Percentiles rank a stretch among this genome's conserved stretches.
phyloP scores from a whole-genome alignment of 2,329 filamentous ascomycete species.

The Nigrospora osmanthi region DNA sequence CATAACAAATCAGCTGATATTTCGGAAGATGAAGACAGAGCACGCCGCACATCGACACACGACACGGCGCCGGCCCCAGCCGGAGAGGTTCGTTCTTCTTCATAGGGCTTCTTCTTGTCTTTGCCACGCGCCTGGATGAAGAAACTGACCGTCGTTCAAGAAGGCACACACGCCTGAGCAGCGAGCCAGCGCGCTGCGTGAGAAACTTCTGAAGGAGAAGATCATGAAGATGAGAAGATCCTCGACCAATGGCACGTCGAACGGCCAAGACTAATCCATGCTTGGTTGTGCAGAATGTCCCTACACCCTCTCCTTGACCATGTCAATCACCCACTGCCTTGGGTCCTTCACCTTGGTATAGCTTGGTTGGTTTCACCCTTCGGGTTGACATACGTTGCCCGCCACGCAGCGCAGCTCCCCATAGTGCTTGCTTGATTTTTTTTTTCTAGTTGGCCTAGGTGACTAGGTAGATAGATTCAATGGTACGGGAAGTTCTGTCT shows the following conservation, averaged over 20 bases:
- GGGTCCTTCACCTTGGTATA: too few species aligned
- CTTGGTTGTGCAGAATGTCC: constrained; percentile 24
- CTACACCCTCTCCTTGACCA: too few species aligned
- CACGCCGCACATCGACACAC: constrained; percentile 25
- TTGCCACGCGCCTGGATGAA: constrained; percentile 11
- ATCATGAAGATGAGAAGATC: constrained; percentile 47
- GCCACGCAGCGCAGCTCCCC: too few species aligned
- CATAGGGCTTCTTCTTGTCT: constrained; percentile 16
- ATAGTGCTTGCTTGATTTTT: too few species aligned
- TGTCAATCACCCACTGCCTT: too few species aligned
- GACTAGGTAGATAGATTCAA: too few species aligned
- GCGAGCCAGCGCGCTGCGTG: constrained; percentile 35
- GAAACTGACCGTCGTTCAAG: constrained; percentile 26
- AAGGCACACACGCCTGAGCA: constrained; percentile 29
- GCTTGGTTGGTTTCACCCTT: too few species aligned
- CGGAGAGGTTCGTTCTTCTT: constrained; percentile 34
- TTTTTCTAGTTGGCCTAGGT: too few species aligned
- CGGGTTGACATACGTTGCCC: too few species aligned
- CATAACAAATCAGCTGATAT: constrained; percentile 50
- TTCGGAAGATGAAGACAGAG: constrained; percentile 39
- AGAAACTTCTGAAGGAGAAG: constrained; percentile 43
- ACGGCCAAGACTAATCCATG: constrained; percentile 37
- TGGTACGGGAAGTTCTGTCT: too few species aligned
- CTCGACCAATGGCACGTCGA: constrained; percentile 32
- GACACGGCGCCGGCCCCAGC: constrained; percentile 21